Evolutionary conservation across 2,329 filamentous ascomycete species (phyloP).

Genomic region (Aspergillus pseudoviridinutans): DNA sequence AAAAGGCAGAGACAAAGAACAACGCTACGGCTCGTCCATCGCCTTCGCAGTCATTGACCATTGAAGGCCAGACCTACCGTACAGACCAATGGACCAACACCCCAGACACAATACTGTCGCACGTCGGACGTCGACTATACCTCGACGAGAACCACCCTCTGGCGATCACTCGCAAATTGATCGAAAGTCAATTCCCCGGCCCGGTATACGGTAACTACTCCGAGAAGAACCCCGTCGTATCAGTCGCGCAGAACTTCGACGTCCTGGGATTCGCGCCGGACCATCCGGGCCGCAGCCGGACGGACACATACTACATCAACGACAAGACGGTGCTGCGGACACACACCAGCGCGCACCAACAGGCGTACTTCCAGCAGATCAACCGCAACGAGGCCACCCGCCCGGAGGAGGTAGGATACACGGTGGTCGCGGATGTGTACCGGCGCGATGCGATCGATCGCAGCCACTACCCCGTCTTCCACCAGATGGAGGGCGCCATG

Average conservation of each 20-base stretch:
- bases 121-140: conserved; percentile 76
- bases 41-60: conserved; percentile 41
- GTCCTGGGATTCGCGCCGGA: conserved; percentile 86
- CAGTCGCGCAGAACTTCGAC: conserved; percentile 87
- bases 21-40: conserved; percentile 1
- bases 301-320: conserved; percentile 96
- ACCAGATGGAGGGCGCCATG: conserved; percentile 95
- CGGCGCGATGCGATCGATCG: conserved; percentile 90
- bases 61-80: conserved; percentile 61
- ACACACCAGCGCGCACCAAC: conserved; percentile 93
- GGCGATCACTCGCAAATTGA: conserved; percentile 83
- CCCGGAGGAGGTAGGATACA: conserved; percentile 63
- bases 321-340: conserved; percentile 78
- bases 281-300: conserved; percentile 80
- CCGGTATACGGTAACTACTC: conserved; percentile 74
- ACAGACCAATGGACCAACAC: conserved; percentile 85
- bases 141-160: conserved; percentile 87
- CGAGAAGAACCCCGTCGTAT: conserved; percentile 76
- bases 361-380: conserved; percentile 69
- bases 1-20: conserved; percentile 8
- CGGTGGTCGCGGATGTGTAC: conserved; percentile 93
- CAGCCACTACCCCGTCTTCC: conserved; percentile 94
- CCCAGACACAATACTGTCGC: conserved; percentile 67
- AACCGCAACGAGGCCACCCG: conserved; percentile 35
- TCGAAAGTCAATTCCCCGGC: conserved; percentile 79